A percentile compares a stretch with the other conserved stretches of the same genome.
Evolutionary conservation across 148 eudicot species (phyloP).

Genomic region (Vaccinium vitisidaea): DNA sequence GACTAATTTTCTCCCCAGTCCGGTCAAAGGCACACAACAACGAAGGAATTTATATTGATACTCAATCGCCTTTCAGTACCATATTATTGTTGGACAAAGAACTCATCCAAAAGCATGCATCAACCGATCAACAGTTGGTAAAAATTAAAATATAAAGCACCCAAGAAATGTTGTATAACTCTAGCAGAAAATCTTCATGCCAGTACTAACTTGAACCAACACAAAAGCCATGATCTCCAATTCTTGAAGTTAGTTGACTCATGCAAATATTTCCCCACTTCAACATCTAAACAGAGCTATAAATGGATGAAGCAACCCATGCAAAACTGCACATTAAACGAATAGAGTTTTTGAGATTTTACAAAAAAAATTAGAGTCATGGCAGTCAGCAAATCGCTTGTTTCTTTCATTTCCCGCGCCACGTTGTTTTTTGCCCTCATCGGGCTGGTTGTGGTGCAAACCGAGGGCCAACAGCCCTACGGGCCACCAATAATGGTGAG

Average conservation of each 20-base stretch:
- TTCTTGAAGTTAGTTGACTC: slow-evolving; percentile 29
- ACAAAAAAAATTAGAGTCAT: not conserved
- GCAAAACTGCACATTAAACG: not conserved
- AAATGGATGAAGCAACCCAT: slow-evolving; percentile 9
- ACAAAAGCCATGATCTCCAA: slow-evolving; percentile 24
- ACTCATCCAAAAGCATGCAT: too few species aligned
- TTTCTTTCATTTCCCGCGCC: slow-evolving; percentile 6
- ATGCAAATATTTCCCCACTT: slow-evolving; percentile 16
- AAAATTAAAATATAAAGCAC: not conserved
- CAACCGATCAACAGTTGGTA: too few species aligned
- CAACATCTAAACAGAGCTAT: not conserved
- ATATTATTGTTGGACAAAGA: too few species aligned
- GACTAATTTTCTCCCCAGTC: too few species aligned
- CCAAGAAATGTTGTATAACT: not conserved
- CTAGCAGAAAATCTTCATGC: not conserved
- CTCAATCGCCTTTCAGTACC: too few species aligned
- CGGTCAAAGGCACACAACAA: too few species aligned
- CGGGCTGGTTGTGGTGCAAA: slow-evolving; percentile 20
- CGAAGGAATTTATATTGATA: too few species aligned
- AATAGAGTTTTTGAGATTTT: too few species aligned
- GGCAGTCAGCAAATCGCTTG: slow-evolving; percentile 23
- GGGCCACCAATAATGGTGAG: not conserved
- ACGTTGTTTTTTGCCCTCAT: slow-evolving; percentile 11
- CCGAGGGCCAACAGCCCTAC: slow-evolving; percentile 6
- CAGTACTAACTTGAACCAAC: not conserved